Conservation (phyloP, 2,329 filamentous ascomycete species). For the Colletotrichum spinosum region DNA sequence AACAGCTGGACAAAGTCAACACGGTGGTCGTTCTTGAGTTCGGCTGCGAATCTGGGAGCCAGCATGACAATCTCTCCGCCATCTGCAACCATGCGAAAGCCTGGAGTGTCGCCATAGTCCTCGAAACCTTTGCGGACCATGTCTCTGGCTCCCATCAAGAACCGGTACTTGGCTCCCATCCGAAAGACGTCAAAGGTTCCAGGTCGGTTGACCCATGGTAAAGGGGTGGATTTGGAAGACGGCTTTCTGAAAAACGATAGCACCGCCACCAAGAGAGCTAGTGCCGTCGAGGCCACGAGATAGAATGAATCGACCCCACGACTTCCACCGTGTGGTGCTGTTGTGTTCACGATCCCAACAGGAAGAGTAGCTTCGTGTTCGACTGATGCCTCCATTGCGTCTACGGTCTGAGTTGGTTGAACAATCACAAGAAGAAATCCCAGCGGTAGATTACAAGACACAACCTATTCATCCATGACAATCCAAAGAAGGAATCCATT, state of each 20-base stretch:
- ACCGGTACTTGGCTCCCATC: conserved; percentile 20
- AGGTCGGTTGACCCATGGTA: conserved; percentile 25
- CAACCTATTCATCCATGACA: too few species aligned
- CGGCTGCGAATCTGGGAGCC: conserved; percentile 13
- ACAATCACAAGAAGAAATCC: too few species aligned
- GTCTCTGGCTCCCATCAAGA: conserved; percentile 15
- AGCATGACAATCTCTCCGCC: conserved; percentile 23
- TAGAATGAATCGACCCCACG: background rate
- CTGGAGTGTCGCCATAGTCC: background rate
- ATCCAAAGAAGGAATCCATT: too few species aligned
- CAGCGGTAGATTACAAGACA: too few species aligned
- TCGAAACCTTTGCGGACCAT: background rate
- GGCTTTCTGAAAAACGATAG: background rate
- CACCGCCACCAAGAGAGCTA: background rate
- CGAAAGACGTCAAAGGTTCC: conserved; percentile 2
- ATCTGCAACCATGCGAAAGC: conserved; percentile 23
- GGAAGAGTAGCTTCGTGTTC: background rate
- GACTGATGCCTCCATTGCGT: conserved; percentile 1
- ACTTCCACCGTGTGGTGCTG: background rate
- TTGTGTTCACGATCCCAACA: background rate
- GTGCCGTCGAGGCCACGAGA: background rate
- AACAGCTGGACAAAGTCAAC: conserved; percentile 19
- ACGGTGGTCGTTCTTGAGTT: conserved; percentile 16
- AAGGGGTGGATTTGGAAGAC: background rate
- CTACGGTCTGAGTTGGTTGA: background rate